Percentiles rank a stretch among this genome's conserved stretches.
Conservation (phyloP, 495 filamentous ascomycete genomes). For the Arthonia radiata region DNA sequence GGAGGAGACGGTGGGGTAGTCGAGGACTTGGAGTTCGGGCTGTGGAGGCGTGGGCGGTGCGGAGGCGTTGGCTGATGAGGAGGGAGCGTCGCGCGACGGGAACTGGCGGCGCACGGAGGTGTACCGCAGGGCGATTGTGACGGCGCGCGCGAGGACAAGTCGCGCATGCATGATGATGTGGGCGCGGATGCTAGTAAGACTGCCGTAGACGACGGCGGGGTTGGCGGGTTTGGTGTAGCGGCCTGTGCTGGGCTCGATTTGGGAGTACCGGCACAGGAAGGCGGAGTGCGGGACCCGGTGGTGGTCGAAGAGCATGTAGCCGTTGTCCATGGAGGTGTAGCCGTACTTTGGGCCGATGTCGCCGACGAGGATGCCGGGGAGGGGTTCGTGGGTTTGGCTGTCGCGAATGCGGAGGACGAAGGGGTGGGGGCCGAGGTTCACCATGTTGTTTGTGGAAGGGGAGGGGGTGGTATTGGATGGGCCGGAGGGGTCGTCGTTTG, state of each 20-base stretch:
- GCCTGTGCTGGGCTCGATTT: slow-evolving; percentile 18
- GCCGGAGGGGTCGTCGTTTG: too few species aligned
- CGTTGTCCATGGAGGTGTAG: slow-evolving; percentile 24
- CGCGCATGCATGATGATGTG: slow-evolving; percentile 23
- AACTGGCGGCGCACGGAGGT: slow-evolving; percentile 20
- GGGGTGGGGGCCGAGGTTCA: slow-evolving; percentile 20
- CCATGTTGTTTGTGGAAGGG: too few species aligned
- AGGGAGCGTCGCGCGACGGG: slow-evolving; percentile 18
- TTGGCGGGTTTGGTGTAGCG: slow-evolving; percentile 16
- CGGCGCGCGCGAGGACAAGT: slow-evolving; percentile 21
- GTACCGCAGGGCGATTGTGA: slow-evolving; percentile 23
- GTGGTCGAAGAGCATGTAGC: slow-evolving; percentile 24
- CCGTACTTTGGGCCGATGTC: slow-evolving; percentile 26
- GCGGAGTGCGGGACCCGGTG: slow-evolving; percentile 22
- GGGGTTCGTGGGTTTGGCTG: slow-evolving; percentile 17
- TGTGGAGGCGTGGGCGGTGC: too few species aligned
- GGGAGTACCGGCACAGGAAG: slow-evolving; percentile 20
- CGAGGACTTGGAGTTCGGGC: slow-evolving; percentile 21
- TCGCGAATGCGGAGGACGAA: slow-evolving; percentile 25
- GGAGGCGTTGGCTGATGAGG: slow-evolving; percentile 5
- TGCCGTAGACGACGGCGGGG: slow-evolving; percentile 21
- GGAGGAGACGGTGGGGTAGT: slow-evolving; percentile 25
- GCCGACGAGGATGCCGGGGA: slow-evolving; percentile 20
- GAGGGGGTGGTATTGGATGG: too few species aligned
- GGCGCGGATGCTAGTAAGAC: slow-evolving; percentile 20